A percentile compares a stretch with the other conserved stretches of the same genome.
Evolutionary conservation across 1,284 basidiomycete species (phyloP).

Genomic region (Apiotrichum brassicae): DNA sequence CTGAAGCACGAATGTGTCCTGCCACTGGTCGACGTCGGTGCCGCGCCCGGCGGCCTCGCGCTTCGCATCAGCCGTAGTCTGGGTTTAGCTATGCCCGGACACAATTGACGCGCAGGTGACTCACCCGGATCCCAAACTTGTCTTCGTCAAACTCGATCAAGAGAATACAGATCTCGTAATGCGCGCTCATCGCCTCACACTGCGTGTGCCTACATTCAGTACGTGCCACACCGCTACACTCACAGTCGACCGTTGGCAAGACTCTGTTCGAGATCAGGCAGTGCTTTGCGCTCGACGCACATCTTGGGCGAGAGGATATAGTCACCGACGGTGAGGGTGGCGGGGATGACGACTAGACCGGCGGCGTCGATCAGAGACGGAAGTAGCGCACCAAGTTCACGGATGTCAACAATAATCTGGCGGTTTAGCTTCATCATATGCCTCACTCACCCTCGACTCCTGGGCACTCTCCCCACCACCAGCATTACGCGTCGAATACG

Average conservation of each 20-base stretch:
- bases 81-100: constrained; percentile 42
- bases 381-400: constrained; percentile 89
- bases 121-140: constrained; percentile 84
- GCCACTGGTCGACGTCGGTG: constrained; percentile 37
- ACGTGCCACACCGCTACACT: constrained; percentile 42
- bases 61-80: constrained; percentile 49
- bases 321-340: constrained; percentile 89
- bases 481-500: constrained; percentile 72
- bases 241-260: constrained; percentile 89
- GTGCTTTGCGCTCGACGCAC: constrained; percentile 91
- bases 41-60: constrained; percentile 54
- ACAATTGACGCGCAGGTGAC: too few relatives aligned
- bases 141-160: constrained; percentile 99
- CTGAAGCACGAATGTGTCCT: constrained; percentile 58
- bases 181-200: constrained; percentile 92
- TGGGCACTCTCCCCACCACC: constrained; percentile 66
- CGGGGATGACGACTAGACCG: constrained; percentile 73
- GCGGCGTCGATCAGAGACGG: constrained; percentile 85
- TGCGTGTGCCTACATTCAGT: constrained; percentile 70
- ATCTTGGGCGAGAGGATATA: constrained; percentile 94
- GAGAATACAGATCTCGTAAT: constrained; percentile 89
- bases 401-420: constrained; percentile 90
- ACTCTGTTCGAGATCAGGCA: constrained; percentile 83
- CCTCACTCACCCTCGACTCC: constrained; percentile 58
- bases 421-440: background rate